phyloP scores from a whole-genome alignment of 257 asterid genomes.

The Salvia splendens region DNA sequence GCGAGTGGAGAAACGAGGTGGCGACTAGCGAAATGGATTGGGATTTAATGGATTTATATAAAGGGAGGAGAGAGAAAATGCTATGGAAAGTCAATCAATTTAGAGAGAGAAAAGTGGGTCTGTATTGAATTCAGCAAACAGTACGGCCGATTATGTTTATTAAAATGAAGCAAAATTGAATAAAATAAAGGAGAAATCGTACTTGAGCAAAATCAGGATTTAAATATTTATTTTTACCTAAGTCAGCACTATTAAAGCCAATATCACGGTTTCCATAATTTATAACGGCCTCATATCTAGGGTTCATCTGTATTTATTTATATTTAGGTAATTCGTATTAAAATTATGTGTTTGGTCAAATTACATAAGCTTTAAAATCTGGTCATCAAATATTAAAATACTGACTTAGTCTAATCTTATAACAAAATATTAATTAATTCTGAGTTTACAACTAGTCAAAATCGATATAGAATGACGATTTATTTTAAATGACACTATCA shows the following conservation, averaged over 20 bases:
- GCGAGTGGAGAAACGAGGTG: slow-evolving; percentile 34
- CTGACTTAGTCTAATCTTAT: too few species aligned
- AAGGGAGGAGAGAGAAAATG: slow-evolving; percentile 25
- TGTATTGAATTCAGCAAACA: slow-evolving; percentile 29
- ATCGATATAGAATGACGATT: too few species aligned
- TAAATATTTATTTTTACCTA: slow-evolving; percentile 31
- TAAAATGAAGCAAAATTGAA: slow-evolving; percentile 31
- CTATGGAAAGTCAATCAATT: slow-evolving; percentile 43
- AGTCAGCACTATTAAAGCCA: slow-evolving; percentile 30
- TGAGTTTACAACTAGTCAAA: too few species aligned
- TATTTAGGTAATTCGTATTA: not conserved
- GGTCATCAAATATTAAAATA: too few species aligned
- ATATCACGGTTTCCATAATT: slow-evolving; percentile 28
- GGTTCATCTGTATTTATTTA: not conserved
- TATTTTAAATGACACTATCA: too few species aligned
- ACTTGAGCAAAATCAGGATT: slow-evolving; percentile 26
- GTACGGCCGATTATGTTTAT: slow-evolving; percentile 32
- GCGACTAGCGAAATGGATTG: slow-evolving; percentile 32
- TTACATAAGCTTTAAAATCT: not conserved
- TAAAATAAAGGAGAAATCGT: not conserved
- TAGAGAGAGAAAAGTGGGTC: slow-evolving; percentile 26
- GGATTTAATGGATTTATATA: slow-evolving; percentile 31
- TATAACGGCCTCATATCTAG: slow-evolving; percentile 26
- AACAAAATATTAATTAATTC: too few species aligned
- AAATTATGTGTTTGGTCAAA: not conserved